Base-by-base conservation (phyloP, 495 filamentous ascomycete species). In the Clohesyomyces aquaticus region DNA sequence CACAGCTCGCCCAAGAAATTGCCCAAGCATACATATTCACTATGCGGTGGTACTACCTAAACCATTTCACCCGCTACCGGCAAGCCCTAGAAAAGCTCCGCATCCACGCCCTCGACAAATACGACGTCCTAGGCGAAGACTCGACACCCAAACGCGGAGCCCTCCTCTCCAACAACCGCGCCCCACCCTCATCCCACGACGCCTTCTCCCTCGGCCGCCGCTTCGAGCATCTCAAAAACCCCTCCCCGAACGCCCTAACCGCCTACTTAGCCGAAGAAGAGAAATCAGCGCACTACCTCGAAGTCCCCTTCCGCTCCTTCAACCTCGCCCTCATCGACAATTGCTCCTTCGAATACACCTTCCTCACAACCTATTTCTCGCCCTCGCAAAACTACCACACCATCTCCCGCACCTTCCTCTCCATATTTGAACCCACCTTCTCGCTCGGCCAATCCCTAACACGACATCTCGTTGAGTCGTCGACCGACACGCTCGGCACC, bases 31-130 rank as follows among this genome's bases (percentile, higher is more conserved):
- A 98, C 67, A 87, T 96, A 75, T 96, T 97, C 76, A 98, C 94
- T 8, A 97, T 98, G 93, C 85, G 92, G 46, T 98, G 94, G 94
- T 98, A 98, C 69, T 98, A 98, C 70, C 77, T 86, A 41, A 93
- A 88, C 61, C 87, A 97, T 74, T 98, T 98, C 73, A 87, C 85
- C 3, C 89, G 93, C 18, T 98, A 98, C 73, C 83, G 88, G 53
- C 85, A 87, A 60, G 83, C 93, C 0, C 83, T 98, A 0, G 86
- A 88, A 58, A 96, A 91, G 71, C 80, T 98, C 64, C 91, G 90
- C 67, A 69, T 96, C 12, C 90, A 96, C 63, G 76, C 80, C 1
- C 81, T 95, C 60, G 94, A 96, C 69, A 90, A 89, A 70, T 85
- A 89, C 65, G 91, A 96, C 72, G 86, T 91, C 4, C 78, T 98